phyloP scores from a whole-genome alignment of 306 rosid species.

The Acmispon strigosus region DNA sequence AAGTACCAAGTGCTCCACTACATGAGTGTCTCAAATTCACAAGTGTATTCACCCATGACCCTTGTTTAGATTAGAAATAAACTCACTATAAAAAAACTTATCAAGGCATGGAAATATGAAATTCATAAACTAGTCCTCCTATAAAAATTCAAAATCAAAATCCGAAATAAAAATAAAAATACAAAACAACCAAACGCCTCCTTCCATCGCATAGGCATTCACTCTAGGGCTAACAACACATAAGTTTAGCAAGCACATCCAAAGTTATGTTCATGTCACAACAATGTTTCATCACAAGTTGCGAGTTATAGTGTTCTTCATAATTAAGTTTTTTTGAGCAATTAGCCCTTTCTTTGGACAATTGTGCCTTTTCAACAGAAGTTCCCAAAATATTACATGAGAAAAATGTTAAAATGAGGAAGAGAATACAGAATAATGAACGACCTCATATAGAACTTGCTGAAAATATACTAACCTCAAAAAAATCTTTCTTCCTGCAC shows the following conservation, averaged over 20 bases:
- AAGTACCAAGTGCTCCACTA: no score
- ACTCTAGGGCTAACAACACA: background rate
- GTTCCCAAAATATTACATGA: slow-evolving; percentile 18
- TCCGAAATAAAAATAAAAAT: no score
- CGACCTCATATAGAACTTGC: background rate
- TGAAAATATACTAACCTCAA: slow-evolving; percentile 15
- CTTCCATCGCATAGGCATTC: background rate
- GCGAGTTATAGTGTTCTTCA: background rate
- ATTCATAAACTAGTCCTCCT: no score
- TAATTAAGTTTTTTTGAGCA: slow-evolving; percentile 5
- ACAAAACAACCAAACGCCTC: background rate
- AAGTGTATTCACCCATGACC: no score
- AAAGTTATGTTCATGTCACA: background rate
- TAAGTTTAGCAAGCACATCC: background rate
- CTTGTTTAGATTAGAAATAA: no score
- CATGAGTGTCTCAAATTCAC: no score
- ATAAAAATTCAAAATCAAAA: no score
- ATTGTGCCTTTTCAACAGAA: background rate
- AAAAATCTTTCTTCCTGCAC: slow-evolving; percentile 19
- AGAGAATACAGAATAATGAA: background rate
- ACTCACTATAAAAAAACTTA: no score
- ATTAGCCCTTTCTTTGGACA: slow-evolving; percentile 8
- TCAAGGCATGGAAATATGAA: no score
- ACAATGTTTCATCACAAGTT: slow-evolving; percentile 11
- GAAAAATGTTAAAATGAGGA: background rate